phyloP scores from a whole-genome alignment of 306 rosid genomes.

The Datisca glomerata region DNA sequence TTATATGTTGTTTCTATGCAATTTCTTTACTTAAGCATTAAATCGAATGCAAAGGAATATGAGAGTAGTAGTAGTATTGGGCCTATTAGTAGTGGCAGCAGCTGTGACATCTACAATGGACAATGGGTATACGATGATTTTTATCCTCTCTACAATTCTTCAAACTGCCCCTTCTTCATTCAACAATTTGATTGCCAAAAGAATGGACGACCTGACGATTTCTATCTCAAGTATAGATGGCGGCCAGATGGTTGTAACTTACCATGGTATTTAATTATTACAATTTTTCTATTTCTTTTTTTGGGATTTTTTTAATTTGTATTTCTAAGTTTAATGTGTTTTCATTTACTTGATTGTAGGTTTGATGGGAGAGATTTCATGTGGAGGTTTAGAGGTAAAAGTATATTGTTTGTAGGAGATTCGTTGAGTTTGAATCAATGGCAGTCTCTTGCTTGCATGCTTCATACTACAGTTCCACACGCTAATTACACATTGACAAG shows the following conservation, averaged over 20 bases:
- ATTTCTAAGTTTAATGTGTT: background rate
- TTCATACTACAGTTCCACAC: conserved; percentile 26
- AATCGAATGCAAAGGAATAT: background rate
- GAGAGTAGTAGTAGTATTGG: too few relatives aligned
- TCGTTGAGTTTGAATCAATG: conserved; percentile 39
- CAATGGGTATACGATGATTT: conserved; percentile 27
- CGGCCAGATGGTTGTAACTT: conserved; percentile 21
- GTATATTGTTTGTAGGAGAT: conserved; percentile 36
- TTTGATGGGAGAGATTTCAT: conserved; percentile 20
- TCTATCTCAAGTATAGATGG: conserved; percentile 34
- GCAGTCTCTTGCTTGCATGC: conserved; percentile 37
- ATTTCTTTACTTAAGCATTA: background rate
- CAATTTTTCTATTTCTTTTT: background rate
- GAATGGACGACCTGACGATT: conserved; percentile 30
- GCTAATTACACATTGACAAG: conserved; percentile 20
- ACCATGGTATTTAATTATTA: conserved; percentile 16
- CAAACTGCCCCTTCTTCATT: conserved; percentile 19
- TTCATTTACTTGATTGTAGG: conserved; percentile 9
- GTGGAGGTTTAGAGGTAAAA: conserved; percentile 27
- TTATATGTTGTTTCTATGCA: background rate
- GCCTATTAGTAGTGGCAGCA: too few relatives aligned
- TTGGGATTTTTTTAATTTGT: background rate
- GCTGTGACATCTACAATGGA: conserved; percentile 21
- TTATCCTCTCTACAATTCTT: conserved; percentile 12
- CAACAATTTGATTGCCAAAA: conserved; percentile 24